Percentiles rank a stretch among this genome's conserved stretches.
Conservation (phyloP, 768 basidiomycete genomes). For the Mycena vitilis region DNA sequence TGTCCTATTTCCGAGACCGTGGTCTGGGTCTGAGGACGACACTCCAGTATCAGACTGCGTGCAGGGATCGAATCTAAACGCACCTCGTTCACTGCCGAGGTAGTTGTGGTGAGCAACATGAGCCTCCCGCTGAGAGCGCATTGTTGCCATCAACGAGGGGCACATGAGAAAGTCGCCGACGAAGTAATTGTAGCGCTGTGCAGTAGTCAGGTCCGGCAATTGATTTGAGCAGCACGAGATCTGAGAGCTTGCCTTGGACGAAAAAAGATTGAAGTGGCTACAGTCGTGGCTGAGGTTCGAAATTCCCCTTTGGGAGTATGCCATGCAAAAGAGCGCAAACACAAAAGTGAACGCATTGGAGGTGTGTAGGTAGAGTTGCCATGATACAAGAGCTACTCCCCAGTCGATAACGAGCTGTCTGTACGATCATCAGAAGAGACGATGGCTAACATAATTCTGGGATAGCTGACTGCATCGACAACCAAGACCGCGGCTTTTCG, state of each 20-base stretch:
- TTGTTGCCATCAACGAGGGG: slow-evolving; percentile 2
- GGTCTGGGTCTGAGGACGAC: background rate
- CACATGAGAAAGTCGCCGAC: slow-evolving; percentile 1
- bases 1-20: slow-evolving; percentile 5
- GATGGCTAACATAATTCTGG: background rate
- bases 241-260: background rate
- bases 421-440: slow-evolving; percentile 3
- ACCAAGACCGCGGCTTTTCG: slow-evolving; percentile 1
- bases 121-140: slow-evolving; percentile 3
- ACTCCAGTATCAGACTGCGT: background rate
- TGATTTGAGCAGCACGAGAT: background rate
- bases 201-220: background rate
- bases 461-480: slow-evolving; percentile 3
- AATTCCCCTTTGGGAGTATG: slow-evolving; percentile 4
- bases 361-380: background rate
- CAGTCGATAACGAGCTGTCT: slow-evolving; percentile 2
- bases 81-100: background rate
- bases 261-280: slow-evolving; percentile 5
- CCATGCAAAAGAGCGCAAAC: slow-evolving; percentile 1
- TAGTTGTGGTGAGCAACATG: slow-evolving; percentile 6
- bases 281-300: slow-evolving; percentile 1
- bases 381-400: slow-evolving; percentile 1
- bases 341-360: slow-evolving; percentile 5
- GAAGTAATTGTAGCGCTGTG: slow-evolving; percentile 1
- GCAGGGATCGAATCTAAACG: background rate